A percentile compares a stretch with the other conserved stretches of the same genome.
These are phyloP conservation scores for Globisporangium orthogonon DNA, from an alignment of 352 stramenopile genomes.

Conservation along the genomic window DNA sequence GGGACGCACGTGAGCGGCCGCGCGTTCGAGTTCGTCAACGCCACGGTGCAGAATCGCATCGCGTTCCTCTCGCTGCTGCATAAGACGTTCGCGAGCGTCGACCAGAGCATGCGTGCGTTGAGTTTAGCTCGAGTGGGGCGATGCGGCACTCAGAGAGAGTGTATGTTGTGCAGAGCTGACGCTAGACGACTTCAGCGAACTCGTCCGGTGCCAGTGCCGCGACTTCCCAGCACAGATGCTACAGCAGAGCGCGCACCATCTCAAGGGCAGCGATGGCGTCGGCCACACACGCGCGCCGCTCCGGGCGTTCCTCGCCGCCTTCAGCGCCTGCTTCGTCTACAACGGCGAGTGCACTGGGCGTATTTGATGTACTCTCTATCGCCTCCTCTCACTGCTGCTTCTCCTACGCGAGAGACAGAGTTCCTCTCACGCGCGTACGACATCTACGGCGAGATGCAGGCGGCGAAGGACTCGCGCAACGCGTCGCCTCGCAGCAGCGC, in stretches of 20 bases:
- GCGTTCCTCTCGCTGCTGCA: slow-evolving; percentile 44
- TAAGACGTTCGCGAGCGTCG: slow-evolving; percentile 27
- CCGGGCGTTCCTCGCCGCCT: slow-evolving; percentile 24
- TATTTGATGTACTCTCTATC: not conserved
- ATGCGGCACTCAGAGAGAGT: too few relatives aligned
- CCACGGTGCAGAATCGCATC: slow-evolving; percentile 42
- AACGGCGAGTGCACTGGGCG: slow-evolving; percentile 21
- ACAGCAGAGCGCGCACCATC: slow-evolving; percentile 31
- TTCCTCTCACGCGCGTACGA: slow-evolving; percentile 42
- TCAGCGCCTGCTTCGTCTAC: slow-evolving; percentile 44
- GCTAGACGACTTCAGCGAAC: slow-evolving; percentile 48
- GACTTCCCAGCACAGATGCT: slow-evolving; percentile 39
- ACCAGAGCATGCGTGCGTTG: slow-evolving; percentile 28
- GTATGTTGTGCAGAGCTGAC: slow-evolving; percentile 28
- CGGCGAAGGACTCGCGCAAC: slow-evolving; percentile 16
- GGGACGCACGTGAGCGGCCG: slow-evolving; percentile 32
- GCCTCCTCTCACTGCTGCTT: too few relatives aligned
- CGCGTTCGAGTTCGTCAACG: slow-evolving; percentile 46
- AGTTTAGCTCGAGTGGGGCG: too few relatives aligned
- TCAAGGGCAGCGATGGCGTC: slow-evolving; percentile 28
- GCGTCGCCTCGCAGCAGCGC: slow-evolving; percentile 18
- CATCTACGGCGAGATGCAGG: slow-evolving; percentile 39
- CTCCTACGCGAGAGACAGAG: slow-evolving; percentile 16
- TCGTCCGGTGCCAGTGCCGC: slow-evolving; percentile 49
- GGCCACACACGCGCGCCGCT: slow-evolving; percentile 20